These are phyloP conservation scores for Cutaneotrichosporon arboriforme DNA, from an alignment of 1,284 basidiomycete genomes.

Conservation along the genomic window DNA sequence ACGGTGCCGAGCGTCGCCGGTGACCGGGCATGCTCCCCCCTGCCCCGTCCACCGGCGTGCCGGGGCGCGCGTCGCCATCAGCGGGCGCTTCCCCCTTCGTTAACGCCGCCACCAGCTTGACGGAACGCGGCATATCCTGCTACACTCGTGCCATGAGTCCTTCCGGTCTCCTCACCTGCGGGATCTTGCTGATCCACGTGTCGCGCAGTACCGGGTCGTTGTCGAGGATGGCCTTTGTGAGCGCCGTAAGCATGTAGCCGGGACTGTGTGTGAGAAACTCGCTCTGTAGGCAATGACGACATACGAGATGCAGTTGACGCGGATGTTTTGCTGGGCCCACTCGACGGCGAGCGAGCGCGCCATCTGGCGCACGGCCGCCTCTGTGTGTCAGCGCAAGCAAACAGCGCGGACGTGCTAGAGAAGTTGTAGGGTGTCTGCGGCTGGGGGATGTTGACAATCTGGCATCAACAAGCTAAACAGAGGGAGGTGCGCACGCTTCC, in stretches of 20 bases:
- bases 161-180: constrained; percentile 60
- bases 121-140: not conserved
- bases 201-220: constrained; percentile 65
- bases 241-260: constrained; percentile 83
- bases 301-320: constrained; percentile 51
- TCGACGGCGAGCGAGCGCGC: constrained; percentile 54
- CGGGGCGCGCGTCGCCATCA: not conserved
- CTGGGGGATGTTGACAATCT: constrained; percentile 84
- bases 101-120: not conserved
- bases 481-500: constrained; percentile 60
- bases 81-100: no score
- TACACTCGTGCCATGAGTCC: not conserved
- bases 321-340: constrained; percentile 53
- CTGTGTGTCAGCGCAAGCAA: constrained; percentile 19
- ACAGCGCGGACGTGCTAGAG: constrained; percentile 54
- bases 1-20: no score
- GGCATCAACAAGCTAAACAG: constrained; percentile 19
- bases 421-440: constrained; percentile 93
- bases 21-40: no score
- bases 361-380: constrained; percentile 52
- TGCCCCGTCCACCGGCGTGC: not conserved
- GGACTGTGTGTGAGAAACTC: constrained; percentile 53
- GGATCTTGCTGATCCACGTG: constrained; percentile 84
- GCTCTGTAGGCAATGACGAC: constrained; percentile 4
- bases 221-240: constrained; percentile 72